These are phyloP conservation scores for Quaeritorhiza haematococci DNA, from an alignment of 371 early-diverging fungal genomes.

Conservation along the genomic window DNA sequence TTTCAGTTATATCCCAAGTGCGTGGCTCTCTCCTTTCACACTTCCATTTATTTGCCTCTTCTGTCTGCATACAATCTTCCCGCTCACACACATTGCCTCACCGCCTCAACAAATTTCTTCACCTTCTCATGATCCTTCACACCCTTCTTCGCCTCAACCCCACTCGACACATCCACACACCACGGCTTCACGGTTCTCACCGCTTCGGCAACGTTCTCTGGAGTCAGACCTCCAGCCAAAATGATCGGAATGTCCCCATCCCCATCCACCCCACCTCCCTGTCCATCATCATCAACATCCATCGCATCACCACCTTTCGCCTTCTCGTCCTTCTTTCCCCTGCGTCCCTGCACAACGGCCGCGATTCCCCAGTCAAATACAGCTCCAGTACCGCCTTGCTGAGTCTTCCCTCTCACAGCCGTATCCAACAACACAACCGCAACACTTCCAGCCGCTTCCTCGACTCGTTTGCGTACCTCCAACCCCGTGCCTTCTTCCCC, in stretches of 20 bases:
- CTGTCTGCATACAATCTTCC: too few species aligned
- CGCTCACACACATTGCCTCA: background rate
- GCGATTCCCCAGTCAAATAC: slow-evolving; percentile 67
- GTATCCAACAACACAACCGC: slow-evolving; percentile 47
- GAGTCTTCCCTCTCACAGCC: slow-evolving; percentile 32
- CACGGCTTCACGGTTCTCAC: slow-evolving; percentile 65
- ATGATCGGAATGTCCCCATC: slow-evolving; percentile 59
- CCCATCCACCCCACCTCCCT: background rate
- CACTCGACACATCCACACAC: slow-evolving; percentile 91
- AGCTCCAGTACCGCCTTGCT: slow-evolving; percentile 36
- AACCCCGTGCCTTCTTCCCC: slow-evolving; percentile 38
- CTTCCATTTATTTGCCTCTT: too few species aligned
- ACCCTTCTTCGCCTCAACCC: slow-evolving; percentile 64
- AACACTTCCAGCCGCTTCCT: slow-evolving; percentile 67
- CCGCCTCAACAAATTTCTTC: slow-evolving; percentile 11
- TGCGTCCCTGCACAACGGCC: slow-evolving; percentile 42
- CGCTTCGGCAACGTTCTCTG: slow-evolving; percentile 73
- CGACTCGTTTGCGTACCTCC: slow-evolving; percentile 37
- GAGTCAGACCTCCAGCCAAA: slow-evolving; percentile 87
- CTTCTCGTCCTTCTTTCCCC: background rate
- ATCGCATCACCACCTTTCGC: background rate
- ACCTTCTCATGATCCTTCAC: slow-evolving; percentile 28
- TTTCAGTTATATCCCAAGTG: too few species aligned
- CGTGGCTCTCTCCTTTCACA: too few species aligned
- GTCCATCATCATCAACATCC: background rate